Evolutionary conservation across 352 stramenopile genomes (phyloP).

Genomic region (Discostella stelligera): DNA sequence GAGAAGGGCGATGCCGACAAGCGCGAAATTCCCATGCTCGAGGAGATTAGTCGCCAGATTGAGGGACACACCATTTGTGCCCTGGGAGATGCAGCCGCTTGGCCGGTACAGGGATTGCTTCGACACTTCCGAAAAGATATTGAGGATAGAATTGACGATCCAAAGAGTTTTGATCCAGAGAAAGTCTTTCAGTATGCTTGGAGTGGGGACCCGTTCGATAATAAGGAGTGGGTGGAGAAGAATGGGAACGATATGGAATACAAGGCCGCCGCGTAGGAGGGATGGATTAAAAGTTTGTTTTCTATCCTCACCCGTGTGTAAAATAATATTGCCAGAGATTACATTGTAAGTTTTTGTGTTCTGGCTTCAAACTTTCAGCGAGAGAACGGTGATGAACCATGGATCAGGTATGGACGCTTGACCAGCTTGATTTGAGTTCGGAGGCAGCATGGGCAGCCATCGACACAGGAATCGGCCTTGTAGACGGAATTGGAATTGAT

Average conservation of each 20-base stretch:
- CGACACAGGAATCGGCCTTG: conserved; percentile 5
- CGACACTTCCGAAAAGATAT: conserved; percentile 98
- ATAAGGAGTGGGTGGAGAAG: conserved; percentile 92
- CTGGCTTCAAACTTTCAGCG: no score
- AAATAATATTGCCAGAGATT: neutral
- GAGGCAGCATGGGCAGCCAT: conserved; percentile 7
- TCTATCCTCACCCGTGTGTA: neutral
- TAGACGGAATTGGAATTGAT: neutral
- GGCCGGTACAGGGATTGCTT: conserved; percentile 98
- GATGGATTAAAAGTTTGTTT: neutral
- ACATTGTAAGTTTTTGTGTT: neutral
- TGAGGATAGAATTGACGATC: conserved; percentile 96
- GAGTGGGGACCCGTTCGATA: conserved; percentile 93
- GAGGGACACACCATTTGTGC: conserved; percentile 99
- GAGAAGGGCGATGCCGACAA: conserved; percentile 96
- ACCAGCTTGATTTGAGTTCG: neutral
- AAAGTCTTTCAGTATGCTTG: conserved; percentile 93
- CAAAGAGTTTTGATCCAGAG: conserved; percentile 90
- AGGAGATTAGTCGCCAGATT: conserved; percentile 99
- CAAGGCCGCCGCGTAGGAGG: conserved; percentile 10
- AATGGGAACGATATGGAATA: conserved; percentile 90
- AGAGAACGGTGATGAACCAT: no score
- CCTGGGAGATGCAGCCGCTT: conserved; percentile 97
- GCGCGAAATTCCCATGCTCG: conserved; percentile 98
- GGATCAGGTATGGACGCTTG: neutral